Base-by-base conservation (phyloP, 306 rosid genomes). In the Pterocarpus santalinus region DNA sequence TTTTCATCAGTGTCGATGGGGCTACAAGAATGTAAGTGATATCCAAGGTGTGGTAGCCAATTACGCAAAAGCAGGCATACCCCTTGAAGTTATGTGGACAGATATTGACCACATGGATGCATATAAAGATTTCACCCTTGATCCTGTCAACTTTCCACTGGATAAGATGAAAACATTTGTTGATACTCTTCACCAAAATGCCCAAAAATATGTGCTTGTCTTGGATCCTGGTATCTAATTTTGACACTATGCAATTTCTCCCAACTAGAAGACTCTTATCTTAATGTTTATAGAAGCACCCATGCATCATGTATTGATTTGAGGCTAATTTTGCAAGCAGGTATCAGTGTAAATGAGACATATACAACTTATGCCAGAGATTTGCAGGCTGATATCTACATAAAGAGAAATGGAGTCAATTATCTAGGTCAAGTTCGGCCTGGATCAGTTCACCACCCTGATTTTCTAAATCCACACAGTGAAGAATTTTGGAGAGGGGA, bases 51-150 rank as follows among this genome's bases (percentile, higher is more conserved):
- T 95, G 80, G 95, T 91, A 66, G 83, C 91, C 73, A 90, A 90
- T 72, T 92, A 95, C 76, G 85, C 94, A 65, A 89, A 90, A 80
- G 90, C 92, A 11, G 9, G 28, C 0, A 92, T 95, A 80, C 98
- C 97, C 63, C 97, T 95, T 5, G 98, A 94, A 91, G 97, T 90
- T 43, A 88, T 91, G 84, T 94, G 98, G 97, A 92, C 98, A 8
- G 97, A 95, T 79, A 92, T 95, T 80, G 97, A 95, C 83, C 91
- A 95, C 90, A 95, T 92, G 98, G 97, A 92, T 84, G 94, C 80
- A 32, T 89, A 68, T 69, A 91, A 95, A 88, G 95, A 91, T 80
- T 95, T 95, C 78, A 92, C 97, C 39, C 87, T 95, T 69, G 97
- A 95, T 80, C 98, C 95, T 52, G 64, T 92, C 69, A 91, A 95